phyloP scores from a whole-genome alignment of 108 stramenopile genomes.

The Cyclotella distinguenda region DNA sequence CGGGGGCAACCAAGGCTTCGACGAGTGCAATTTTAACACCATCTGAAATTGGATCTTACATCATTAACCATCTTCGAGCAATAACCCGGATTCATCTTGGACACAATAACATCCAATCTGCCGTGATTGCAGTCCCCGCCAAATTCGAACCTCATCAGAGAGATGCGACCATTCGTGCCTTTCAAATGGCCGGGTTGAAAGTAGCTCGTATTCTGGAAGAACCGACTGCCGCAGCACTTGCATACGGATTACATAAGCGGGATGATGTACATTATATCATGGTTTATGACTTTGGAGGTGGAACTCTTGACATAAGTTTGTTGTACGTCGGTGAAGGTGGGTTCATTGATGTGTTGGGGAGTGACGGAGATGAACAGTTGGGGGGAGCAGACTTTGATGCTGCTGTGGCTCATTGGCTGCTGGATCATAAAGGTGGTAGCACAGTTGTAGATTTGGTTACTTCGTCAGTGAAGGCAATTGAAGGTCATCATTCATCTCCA shows the following conservation, averaged over 20 bases:
- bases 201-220: slow-evolving; percentile 90
- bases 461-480: slow-evolving; percentile 28
- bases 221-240: slow-evolving; percentile 95
- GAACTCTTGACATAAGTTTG: slow-evolving; percentile 93
- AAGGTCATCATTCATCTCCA: slow-evolving; percentile 1
- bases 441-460: slow-evolving; percentile 22
- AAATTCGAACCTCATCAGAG: slow-evolving; percentile 90
- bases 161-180: slow-evolving; percentile 76
- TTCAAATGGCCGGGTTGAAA: slow-evolving; percentile 76
- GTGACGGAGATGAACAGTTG: slow-evolving; percentile 89
- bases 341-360: slow-evolving; percentile 89
- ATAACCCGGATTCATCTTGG: slow-evolving; percentile 74
- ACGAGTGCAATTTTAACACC: slow-evolving; percentile 50
- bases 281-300: slow-evolving; percentile 98
- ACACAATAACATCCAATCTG: slow-evolving; percentile 87
- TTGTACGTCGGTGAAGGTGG: slow-evolving; percentile 91
- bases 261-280: slow-evolving; percentile 92
- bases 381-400: slow-evolving; percentile 92
- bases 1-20: slow-evolving; percentile 1
- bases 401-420: slow-evolving; percentile 73
- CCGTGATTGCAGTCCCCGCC: slow-evolving; percentile 96
- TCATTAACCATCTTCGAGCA: slow-evolving; percentile 73
- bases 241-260: slow-evolving; percentile 94
- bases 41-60: slow-evolving; percentile 71
- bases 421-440: slow-evolving; percentile 26